phyloP scores from a whole-genome alignment of 2,329 filamentous ascomycete species.

The Sordariomycetes sp. region DNA sequence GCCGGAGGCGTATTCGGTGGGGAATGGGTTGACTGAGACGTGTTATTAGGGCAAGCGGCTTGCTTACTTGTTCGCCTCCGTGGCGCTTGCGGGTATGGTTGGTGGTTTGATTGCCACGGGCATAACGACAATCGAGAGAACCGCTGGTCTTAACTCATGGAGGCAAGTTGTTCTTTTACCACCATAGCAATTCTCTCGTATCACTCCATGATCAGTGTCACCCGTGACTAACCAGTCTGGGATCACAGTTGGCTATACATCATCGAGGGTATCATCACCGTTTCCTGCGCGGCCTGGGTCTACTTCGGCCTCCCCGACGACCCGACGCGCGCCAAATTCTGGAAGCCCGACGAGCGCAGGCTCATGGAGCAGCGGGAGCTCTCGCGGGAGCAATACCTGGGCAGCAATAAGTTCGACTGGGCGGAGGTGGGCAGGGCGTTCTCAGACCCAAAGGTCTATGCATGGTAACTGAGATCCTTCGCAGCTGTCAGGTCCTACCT shows the following conservation, averaged over 20 bases:
- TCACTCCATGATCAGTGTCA: no score
- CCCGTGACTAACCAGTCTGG: no score
- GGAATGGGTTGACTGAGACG: no score
- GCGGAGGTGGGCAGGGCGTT: no score
- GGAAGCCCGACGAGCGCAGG: conserved; percentile 27
- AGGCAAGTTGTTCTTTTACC: no score
- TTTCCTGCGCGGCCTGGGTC: conserved; percentile 42
- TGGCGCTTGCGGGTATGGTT: conserved; percentile 51
- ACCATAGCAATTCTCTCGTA: no score
- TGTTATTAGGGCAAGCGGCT: conserved; percentile 51
- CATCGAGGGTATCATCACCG: conserved; percentile 44
- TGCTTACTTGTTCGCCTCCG: conserved; percentile 49
- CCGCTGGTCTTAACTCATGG: conserved; percentile 48
- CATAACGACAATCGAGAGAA: conserved; percentile 52
- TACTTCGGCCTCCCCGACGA: conserved; percentile 43
- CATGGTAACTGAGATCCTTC: no score
- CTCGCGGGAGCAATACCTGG: no score
- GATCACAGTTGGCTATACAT: conserved; percentile 62
- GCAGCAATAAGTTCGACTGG: no score
- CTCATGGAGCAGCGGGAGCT: conserved; percentile 16
- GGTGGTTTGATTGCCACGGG: conserved; percentile 56
- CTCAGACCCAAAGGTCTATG: no score
- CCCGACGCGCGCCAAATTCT: conserved; percentile 45
- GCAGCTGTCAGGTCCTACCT: no score
- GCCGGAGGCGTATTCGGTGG: no score